Evolutionary conservation across 352 stramenopile species (phyloP), one percentile per base, ranked within the genome.

Genomic region (Phytopythium chamaehyphon): DNA sequence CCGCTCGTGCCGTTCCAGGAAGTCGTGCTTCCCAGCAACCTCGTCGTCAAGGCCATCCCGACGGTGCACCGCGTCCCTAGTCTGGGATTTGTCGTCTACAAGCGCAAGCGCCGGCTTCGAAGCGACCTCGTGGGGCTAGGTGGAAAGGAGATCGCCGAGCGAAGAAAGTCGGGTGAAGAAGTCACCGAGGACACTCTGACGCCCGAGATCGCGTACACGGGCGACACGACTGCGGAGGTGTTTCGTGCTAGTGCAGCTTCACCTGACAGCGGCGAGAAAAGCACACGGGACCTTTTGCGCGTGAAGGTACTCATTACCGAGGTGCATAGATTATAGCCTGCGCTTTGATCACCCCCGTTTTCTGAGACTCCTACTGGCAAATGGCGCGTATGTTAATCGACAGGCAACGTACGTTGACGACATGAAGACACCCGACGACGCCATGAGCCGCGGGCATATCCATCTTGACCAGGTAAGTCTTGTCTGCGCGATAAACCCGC

Each of bases 201-300:
- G 1, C 77, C 83, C 0, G 71, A 86, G 54, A 82, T 94, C 52
- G 83, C 81, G 24, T 94, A 94, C 66, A 94, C 83, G 9, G 83
- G 83, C 18, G 83, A 94, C 58, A 94, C 83, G 8, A 88, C 70
- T 5, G 71, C 72, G 23, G 69, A 87, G 6, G 61, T 81, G 23
- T 92, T 92, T 38, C 45, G 68, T 10, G 3, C 9, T 40, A 16
- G 56, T 50, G 22, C 14, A 8, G 38, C 15, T 5, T 33, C 47
- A 40, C 35, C 33, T 4, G 50, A 31, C 35, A n/a, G 22, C 9
- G 45, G 4, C 1, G 28, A 28, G 28, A 6, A 40, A 3, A 38
- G 43, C 18, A 57, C 61, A 40, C 57, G 57, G 26, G 81, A 94
- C 31, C 67, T 94, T 26, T 47, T 92, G 22, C 61, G 49, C 6